Conservation (phyloP, 352 stramenopile species). For the Pythium dissimile region DNA sequence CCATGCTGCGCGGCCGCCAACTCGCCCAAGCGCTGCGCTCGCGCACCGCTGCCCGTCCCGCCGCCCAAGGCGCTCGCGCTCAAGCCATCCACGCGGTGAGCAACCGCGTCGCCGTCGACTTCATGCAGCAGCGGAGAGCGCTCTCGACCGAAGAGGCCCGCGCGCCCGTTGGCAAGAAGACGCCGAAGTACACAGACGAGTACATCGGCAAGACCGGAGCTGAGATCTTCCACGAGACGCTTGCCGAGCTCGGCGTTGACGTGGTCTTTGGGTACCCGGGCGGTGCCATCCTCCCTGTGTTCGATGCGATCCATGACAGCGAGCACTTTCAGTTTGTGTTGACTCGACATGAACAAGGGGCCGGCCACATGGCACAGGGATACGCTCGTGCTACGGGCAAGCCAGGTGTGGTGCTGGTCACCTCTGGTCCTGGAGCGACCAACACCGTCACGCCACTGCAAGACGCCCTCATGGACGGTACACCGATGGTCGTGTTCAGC, state of each 20-base stretch:
- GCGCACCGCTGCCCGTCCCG: conserved; percentile 16
- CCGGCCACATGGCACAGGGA: conserved; percentile 84
- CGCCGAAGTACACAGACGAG: conserved; percentile 60
- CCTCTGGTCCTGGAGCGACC: conserved; percentile 90
- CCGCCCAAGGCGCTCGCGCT: background rate
- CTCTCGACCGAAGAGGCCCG: conserved; percentile 20
- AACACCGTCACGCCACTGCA: conserved; percentile 94
- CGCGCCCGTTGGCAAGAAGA: conserved; percentile 9
- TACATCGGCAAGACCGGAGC: conserved; percentile 91
- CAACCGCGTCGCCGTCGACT: conserved; percentile 24
- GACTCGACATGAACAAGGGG: conserved; percentile 78
- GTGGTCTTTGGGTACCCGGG: conserved; percentile 94
- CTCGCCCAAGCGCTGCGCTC: conserved; percentile 22
- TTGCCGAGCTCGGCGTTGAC: conserved; percentile 88
- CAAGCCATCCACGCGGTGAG: conserved; percentile 10
- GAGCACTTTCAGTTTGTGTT: conserved; percentile 81
- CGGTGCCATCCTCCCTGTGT: conserved; percentile 91
- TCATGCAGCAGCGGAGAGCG: conserved; percentile 27
- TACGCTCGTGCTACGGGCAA: conserved; percentile 83
- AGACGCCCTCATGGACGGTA: conserved; percentile 94
- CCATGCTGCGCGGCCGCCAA: conserved; percentile 25
- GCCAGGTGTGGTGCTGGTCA: conserved; percentile 92
- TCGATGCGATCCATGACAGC: conserved; percentile 93
- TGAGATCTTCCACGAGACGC: conserved; percentile 93
- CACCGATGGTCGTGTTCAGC: conserved; percentile 93